Conservation (phyloP, 805 yeast genomes). For the Maudiozyma pseudohumilis region DNA sequence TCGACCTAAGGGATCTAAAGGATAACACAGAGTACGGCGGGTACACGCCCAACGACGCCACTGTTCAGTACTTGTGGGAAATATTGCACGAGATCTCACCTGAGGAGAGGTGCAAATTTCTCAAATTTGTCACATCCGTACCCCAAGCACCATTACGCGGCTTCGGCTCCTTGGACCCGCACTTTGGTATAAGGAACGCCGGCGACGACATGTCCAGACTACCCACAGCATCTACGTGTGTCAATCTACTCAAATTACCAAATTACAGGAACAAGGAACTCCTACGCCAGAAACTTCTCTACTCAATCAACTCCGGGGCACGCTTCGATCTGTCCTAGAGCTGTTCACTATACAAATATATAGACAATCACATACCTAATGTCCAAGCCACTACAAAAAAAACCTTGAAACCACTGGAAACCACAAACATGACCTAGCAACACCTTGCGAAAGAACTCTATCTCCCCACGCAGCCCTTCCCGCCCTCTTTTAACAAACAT, state of each 20-base stretch:
- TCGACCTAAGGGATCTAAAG: constrained; percentile 63
- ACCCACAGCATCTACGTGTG: constrained; percentile 93
- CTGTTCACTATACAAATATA: neutral
- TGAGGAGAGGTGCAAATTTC: constrained; percentile 52
- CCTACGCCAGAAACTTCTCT: constrained; percentile 55
- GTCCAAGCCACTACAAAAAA: too few relatives aligned
- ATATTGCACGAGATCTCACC: constrained; percentile 57
- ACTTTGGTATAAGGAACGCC: constrained; percentile 67
- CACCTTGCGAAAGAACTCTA: too few relatives aligned
- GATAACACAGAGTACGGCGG: constrained; percentile 59
- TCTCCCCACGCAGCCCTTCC: too few relatives aligned
- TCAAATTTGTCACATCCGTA: constrained; percentile 87
- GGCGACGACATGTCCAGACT: constrained; percentile 48
- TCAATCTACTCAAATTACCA: constrained; percentile 77
- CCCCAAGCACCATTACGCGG: constrained; percentile 89
- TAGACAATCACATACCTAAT: too few relatives aligned
- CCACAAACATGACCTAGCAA: too few relatives aligned
- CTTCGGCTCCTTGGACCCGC: constrained; percentile 61
- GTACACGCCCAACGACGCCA: constrained; percentile 41
- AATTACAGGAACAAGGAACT: constrained; percentile 56
- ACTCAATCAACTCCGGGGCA: constrained; percentile 72
- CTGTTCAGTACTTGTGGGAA: constrained; percentile 63
- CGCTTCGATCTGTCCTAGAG: constrained; percentile 70
- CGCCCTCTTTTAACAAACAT: too few relatives aligned
- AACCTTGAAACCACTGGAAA: too few relatives aligned